Evolutionary conservation across 164 flowering plant genomes (phyloP), one percentile per base, ranked within the genome.

Genomic region (Aristolochia californica): DNA sequence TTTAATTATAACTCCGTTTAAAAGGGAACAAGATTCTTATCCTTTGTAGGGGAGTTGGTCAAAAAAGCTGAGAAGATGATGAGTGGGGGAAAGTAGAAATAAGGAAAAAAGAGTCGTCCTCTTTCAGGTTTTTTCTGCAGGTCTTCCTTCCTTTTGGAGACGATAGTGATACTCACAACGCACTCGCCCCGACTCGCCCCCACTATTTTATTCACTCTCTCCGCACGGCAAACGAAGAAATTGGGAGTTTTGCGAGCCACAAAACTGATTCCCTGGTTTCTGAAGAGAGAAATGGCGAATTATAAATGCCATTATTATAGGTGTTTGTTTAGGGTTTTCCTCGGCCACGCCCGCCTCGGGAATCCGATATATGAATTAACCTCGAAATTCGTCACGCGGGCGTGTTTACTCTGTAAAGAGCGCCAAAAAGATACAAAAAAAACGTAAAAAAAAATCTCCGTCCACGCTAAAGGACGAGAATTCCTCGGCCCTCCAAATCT

Each of bases 251-350:
- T 57, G 40, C 61, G 25, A 47, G 43, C 53, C 53, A 58, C 45
- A 53, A 58, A 58, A 20, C 61, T 58, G 61, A 58, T 58, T 58
- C 52, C 43, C 40, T 58, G 13, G 20, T 9, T 7, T 0, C 40
- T 0, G 27, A 8, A 20, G 55, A 52, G 30, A 4, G 24, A 13
- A 13, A 52, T 17, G 18, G 50, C 18, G 22, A 47, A 20, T 20
- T 17, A 17, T 20, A 47, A 47, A 47, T 47, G 50, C 22, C 22
- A 47, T 17, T 47, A 47, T 34, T 34, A 47, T 4, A 47, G 18
- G 22, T 16, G 4, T 2, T 4, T 20, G 50, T 17, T 47, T 47
- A 47, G 22, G 18, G 22, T 47, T 47, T 17, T 20, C 50, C 18
- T 47, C 50, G 50, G 22, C 20, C 20, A 47, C 50, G 18, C 23